phyloP scores from a whole-genome alignment of 257 asterid species.

The Nyctanthes arbortristis region DNA sequence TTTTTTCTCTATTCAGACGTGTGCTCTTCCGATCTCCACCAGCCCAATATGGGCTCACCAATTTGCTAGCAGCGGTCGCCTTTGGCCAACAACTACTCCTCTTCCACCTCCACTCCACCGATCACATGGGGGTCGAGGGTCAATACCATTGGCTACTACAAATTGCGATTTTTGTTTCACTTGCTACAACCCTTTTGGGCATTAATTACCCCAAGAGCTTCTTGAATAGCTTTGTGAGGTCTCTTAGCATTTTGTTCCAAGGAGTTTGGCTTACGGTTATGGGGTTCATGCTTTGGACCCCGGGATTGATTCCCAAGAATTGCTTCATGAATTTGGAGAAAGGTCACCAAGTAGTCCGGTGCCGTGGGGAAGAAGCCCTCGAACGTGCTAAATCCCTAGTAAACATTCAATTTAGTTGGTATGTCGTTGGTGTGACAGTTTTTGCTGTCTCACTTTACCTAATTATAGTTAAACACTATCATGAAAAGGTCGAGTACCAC shows the following conservation, averaged over 20 bases:
- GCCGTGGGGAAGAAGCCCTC: slow-evolving; percentile 56
- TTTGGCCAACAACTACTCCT: slow-evolving; percentile 73
- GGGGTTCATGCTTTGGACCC: slow-evolving; percentile 93
- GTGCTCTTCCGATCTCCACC: too few relatives aligned
- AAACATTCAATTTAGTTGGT: slow-evolving; percentile 84
- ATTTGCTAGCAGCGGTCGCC: slow-evolving; percentile 56
- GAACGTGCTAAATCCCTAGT: slow-evolving; percentile 80
- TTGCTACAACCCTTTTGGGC: slow-evolving; percentile 58
- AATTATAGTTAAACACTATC: slow-evolving; percentile 28
- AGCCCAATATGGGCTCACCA: slow-evolving; percentile 47
- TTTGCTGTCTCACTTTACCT: slow-evolving; percentile 45
- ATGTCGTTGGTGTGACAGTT: slow-evolving; percentile 41
- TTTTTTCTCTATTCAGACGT: slow-evolving; percentile 49
- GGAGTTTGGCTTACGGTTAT: slow-evolving; percentile 86
- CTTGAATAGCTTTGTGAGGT: slow-evolving; percentile 71
- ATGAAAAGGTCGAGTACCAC: slow-evolving; percentile 44
- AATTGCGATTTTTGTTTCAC: slow-evolving; percentile 49
- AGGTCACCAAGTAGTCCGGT: slow-evolving; percentile 69
- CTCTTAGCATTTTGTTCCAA: slow-evolving; percentile 64
- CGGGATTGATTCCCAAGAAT: slow-evolving; percentile 60
- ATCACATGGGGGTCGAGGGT: slow-evolving; percentile 95
- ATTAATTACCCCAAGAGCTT: slow-evolving; percentile 57
- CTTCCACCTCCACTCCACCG: slow-evolving; percentile 89
- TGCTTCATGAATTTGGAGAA: slow-evolving; percentile 70
- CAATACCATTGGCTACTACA: slow-evolving; percentile 73